Evolutionary conservation across 352 stramenopile genomes (phyloP).

Genomic region (Globisporangium abappressorium): DNA sequence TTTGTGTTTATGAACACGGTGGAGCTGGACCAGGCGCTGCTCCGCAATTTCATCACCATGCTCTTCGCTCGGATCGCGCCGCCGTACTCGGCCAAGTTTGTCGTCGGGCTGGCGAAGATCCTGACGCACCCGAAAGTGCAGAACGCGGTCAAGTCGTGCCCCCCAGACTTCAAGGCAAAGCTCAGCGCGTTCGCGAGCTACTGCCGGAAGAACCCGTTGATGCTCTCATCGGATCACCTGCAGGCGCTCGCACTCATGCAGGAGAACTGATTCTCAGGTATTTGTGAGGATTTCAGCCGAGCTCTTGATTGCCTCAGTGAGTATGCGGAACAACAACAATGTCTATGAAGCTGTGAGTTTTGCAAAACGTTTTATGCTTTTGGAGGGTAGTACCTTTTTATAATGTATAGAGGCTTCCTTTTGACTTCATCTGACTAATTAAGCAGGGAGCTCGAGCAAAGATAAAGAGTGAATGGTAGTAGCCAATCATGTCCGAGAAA

Average conservation of each 20-base stretch:
- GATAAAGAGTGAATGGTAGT: too few relatives aligned
- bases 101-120: constrained; percentile 64
- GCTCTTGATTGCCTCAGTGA: too few relatives aligned
- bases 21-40: constrained; percentile 77
- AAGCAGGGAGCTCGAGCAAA: too few relatives aligned
- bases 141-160: constrained; percentile 78
- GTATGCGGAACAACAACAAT: too few relatives aligned
- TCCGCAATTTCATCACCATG: constrained; percentile 85
- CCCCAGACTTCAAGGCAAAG: constrained; percentile 73
- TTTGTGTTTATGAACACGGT: constrained; percentile 80
- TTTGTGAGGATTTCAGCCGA: too few relatives aligned
- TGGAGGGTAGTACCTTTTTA: too few relatives aligned
- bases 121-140: constrained; percentile 84
- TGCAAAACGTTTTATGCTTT: too few relatives aligned
- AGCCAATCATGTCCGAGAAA: too few relatives aligned
- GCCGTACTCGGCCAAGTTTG: constrained; percentile 78
- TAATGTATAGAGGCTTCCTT: background rate
- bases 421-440: too few relatives aligned
- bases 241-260: constrained; percentile 53
- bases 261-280: constrained; percentile 20
- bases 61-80: constrained; percentile 68
- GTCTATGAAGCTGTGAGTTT: too few relatives aligned
- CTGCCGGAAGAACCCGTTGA: constrained; percentile 59
- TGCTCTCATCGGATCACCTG: constrained; percentile 64
- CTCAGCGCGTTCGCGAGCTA: constrained; percentile 61